Base-by-base conservation (phyloP, 2,329 filamentous ascomycete species). In the Pseudogymnoascus sp. region DNA sequence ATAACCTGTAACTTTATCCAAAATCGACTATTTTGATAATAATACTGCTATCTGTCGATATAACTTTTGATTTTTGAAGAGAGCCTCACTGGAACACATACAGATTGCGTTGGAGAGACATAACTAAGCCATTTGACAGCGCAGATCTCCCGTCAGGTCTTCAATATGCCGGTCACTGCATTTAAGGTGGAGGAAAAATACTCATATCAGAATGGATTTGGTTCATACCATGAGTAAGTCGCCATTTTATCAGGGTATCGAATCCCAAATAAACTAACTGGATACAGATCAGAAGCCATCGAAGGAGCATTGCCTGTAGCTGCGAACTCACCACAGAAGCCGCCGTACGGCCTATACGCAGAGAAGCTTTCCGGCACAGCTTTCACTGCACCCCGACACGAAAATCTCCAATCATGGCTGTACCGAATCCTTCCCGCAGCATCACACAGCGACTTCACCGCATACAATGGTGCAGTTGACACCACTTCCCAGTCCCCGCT, bases 241-340 rank as follows among this genome's bases (percentile, higher is more conserved):
- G 11, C 15, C 33, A 36, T 33, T 5, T 53, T 14, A 33, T 14
- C 7, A 14, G 7, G 14, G 37, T 1, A n/a, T 9, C 36, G 28
- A 39, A n/a, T 5, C n/a, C 8, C 14, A 41, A 57, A 41, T 62
- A 66, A 61, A 50, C 64, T 67, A 68, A 70, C 62, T 33, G 30
- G 18, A 15, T 7, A 9, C 64, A 86, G 84, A 71, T 80, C 83
- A 28, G 86, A 89, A 78, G 85, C 86, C 53, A 75, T 89, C 66
- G 76, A 80, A 58, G 85, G 84, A 39, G 84, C 86, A 25, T 77
- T 89, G 9, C 86, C 86, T 5, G 71, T 87, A 67, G 86, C 79
- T 30, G 77, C 82, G 38, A 90, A 89, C 74, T 87, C 85, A 6
- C 86, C 87, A 2, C 86, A 89, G 70, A 87, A 88, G 69, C 82